A percentile compares a stretch with the other conserved stretches of the same genome.
Conservation (phyloP, 352 stramenopile species). For the Phytopythium vexans region DNA sequence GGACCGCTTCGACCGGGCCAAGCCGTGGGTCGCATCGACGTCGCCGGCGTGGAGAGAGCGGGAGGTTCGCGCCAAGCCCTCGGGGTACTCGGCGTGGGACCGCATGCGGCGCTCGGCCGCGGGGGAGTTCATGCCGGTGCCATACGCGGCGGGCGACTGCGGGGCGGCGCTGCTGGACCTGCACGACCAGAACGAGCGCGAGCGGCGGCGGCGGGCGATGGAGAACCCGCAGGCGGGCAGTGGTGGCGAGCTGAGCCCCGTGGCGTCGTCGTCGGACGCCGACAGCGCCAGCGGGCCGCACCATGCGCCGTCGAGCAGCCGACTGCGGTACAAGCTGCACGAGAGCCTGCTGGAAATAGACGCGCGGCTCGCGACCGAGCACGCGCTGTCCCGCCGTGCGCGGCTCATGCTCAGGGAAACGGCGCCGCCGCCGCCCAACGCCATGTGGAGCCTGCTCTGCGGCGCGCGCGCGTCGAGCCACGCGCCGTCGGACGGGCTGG, state of each 20-base stretch:
- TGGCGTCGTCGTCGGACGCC: conserved; percentile 1
- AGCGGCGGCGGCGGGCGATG: conserved; percentile 5
- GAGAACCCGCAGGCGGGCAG: conserved; percentile 37
- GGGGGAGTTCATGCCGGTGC: conserved; percentile 38
- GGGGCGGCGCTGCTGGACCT: background rate
- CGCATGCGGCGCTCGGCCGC: conserved; percentile 29
- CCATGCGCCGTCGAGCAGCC: conserved; percentile 31
- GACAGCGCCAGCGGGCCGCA: conserved; percentile 3
- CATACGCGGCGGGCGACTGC: conserved; percentile 3
- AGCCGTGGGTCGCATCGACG: background rate
- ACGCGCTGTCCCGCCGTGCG: conserved; percentile 31
- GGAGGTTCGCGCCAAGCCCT: conserved; percentile 5
- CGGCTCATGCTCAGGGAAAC: conserved; percentile 28
- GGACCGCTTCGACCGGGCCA: background rate
- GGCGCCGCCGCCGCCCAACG: conserved; percentile 16
- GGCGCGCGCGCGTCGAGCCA: conserved; percentile 27
- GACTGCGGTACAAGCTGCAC: conserved; percentile 61
- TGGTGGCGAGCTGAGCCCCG: conserved; percentile 18
- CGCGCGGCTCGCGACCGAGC: conserved; percentile 41
- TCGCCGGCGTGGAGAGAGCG: background rate
- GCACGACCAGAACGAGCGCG: background rate
- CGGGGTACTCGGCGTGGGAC: conserved; percentile 46
- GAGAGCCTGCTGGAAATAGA: conserved; percentile 59
- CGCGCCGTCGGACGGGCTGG: conserved; percentile 48
- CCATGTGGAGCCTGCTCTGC: conserved; percentile 70